phyloP scores from a whole-genome alignment of 1,284 basidiomycete species.

The Apiotrichum veenhuisii region DNA sequence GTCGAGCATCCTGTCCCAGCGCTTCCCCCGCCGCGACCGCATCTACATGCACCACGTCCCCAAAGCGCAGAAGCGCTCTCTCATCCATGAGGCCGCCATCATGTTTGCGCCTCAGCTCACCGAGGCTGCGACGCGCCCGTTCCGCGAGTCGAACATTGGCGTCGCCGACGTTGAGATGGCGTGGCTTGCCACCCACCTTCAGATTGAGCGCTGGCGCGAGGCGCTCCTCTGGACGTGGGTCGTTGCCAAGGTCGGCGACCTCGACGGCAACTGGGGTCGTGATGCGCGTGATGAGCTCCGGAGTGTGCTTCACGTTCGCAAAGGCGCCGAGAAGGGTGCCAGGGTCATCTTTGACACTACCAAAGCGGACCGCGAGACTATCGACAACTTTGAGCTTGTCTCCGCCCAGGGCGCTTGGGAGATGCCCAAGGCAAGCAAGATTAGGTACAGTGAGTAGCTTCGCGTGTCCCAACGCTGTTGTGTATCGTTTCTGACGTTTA shows the following conservation, averaged over 20 bases:
- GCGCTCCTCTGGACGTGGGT: slow-evolving; percentile 39
- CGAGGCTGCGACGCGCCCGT: slow-evolving; percentile 29
- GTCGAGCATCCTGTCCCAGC: slow-evolving; percentile 25
- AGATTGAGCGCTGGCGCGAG: slow-evolving; percentile 45
- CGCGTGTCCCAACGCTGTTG: not conserved
- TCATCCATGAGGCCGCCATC: slow-evolving; percentile 36
- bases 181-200: slow-evolving; percentile 33
- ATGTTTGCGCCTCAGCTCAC: slow-evolving; percentile 34
- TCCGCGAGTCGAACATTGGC: slow-evolving; percentile 34
- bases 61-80: slow-evolving; percentile 26
- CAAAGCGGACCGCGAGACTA: slow-evolving; percentile 21
- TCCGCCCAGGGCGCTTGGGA: slow-evolving; percentile 28
- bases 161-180: slow-evolving; percentile 39
- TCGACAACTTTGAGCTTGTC: slow-evolving; percentile 24
- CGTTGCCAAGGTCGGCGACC: slow-evolving; percentile 36
- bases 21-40: slow-evolving; percentile 29
- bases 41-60: slow-evolving; percentile 42
- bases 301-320: slow-evolving; percentile 18
- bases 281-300: slow-evolving; percentile 26
- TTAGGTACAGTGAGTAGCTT: not conserved
- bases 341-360: slow-evolving; percentile 7
- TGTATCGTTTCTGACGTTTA: not conserved
- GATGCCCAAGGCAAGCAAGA: slow-evolving; percentile 12
- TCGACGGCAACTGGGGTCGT: slow-evolving; percentile 28
- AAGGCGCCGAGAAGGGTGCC: slow-evolving; percentile 13